Evolutionary conservation across 2,329 filamentous ascomycete species (phyloP).

Genomic region (Capronia coronata): DNA sequence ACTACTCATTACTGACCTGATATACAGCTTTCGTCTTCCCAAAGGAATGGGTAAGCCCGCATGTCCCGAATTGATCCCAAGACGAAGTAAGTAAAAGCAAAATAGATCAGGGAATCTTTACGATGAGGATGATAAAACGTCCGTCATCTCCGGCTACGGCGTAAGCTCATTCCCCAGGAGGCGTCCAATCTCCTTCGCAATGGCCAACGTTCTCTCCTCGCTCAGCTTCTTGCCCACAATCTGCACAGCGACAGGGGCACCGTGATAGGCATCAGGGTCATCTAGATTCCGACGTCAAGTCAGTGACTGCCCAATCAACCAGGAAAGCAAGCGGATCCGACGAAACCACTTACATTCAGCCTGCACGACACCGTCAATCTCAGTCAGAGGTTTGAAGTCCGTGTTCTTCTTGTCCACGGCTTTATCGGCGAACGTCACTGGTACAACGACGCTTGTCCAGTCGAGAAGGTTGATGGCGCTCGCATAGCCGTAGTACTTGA

Average conservation of each 20-base stretch:
- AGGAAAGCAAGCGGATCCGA: slow-evolving; percentile 1
- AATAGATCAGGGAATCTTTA: too few relatives aligned
- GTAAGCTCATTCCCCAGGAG: slow-evolving; percentile 7
- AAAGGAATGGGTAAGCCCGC: too few relatives aligned
- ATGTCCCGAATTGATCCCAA: too few relatives aligned
- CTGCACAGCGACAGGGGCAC: slow-evolving; percentile 30
- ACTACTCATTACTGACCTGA: too few relatives aligned
- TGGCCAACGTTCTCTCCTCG: slow-evolving; percentile 34
- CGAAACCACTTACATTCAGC: slow-evolving; percentile 23
- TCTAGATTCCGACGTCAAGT: slow-evolving; percentile 13
- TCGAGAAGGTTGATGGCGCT: slow-evolving; percentile 50
- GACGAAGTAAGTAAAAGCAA: too few relatives aligned
- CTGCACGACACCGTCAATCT: slow-evolving; percentile 27
- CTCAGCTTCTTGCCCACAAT: slow-evolving; percentile 28
- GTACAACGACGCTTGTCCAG: slow-evolving; percentile 46
- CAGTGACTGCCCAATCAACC: neutral
- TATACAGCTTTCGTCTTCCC: too few relatives aligned
- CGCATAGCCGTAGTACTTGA: slow-evolving; percentile 43
- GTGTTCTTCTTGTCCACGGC: slow-evolving; percentile 13
- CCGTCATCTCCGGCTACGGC: too few relatives aligned
- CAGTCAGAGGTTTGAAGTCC: slow-evolving; percentile 22
- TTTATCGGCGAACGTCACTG: slow-evolving; percentile 23
- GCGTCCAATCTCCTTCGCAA: slow-evolving; percentile 36
- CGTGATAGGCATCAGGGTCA: slow-evolving; percentile 30
- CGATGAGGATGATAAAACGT: too few relatives aligned